Conservation (phyloP, 2,329 filamentous ascomycete genomes). For the Aspergillus fumigatus region DNA sequence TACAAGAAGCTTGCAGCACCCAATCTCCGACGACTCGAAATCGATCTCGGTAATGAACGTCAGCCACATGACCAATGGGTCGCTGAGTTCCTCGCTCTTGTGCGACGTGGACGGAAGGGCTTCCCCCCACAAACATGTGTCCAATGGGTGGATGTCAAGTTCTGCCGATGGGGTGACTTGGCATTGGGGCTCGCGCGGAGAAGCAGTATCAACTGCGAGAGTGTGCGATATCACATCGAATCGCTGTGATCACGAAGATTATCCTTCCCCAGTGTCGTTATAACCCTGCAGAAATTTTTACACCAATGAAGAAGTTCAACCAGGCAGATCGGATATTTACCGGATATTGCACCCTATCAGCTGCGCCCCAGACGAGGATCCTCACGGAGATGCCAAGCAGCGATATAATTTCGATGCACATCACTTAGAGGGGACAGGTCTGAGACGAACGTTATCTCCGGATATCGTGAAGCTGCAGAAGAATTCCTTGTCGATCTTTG, state of each 20-base stretch:
- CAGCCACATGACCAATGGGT: not conserved
- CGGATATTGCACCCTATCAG: not conserved
- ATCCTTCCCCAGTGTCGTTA: not conserved
- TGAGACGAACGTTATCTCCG: too few species aligned
- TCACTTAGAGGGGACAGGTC: too few species aligned
- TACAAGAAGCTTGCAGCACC: not conserved
- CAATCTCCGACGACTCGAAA: not conserved
- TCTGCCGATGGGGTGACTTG: not conserved
- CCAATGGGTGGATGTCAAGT: not conserved
- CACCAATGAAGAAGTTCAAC: not conserved
- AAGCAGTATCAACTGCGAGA: not conserved
- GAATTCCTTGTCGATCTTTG: not conserved
- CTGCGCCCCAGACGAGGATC: not conserved
- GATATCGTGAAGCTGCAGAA: not conserved
- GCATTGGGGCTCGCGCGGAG: not conserved
- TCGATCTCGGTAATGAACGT: not conserved
- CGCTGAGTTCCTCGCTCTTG: not conserved
- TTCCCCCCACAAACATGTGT: not conserved
- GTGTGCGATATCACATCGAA: not conserved
- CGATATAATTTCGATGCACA: not conserved
- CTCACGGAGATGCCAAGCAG: not conserved
- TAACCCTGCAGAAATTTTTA: not conserved
- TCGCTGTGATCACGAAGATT: not conserved
- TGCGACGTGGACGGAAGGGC: not conserved
- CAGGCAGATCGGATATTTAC: not conserved